Evolutionary conservation across 1,139 yeast species (phyloP), one percentile per base, ranked within the genome.

Genomic region (Lodderomyces oxycetoniae): DNA sequence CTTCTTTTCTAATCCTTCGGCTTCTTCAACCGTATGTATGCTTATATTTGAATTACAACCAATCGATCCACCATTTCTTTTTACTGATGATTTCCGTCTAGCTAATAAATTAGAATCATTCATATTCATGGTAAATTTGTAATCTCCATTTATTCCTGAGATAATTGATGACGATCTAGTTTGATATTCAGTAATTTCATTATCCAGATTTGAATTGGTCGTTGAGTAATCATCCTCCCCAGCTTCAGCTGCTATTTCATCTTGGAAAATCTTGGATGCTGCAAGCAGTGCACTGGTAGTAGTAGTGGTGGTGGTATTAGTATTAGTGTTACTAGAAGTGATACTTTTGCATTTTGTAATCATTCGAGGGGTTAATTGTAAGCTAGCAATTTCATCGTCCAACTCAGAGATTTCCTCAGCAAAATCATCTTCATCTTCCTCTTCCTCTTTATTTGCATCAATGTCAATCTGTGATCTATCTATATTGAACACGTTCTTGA

Each of bases 141-240:
- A 67, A 38, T 60, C 69, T 20, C 66, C 68, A 41, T 52, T 65
- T 20, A 54, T 53, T 14, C 68, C 68, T 10, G 64, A 58, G 12
- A 66, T 63, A 3, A 67, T 59, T 3, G 70, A 62, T n/a, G 68
- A 61, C 13, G 71, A 67, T 32, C 73, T 50, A 1, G 74, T 67
- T 38, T 61, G 70, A 38, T 56, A 57, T 28, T 48, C 53, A 3
- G 35, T 17, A 24, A 43, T 48, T 15, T 50, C 53, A 25, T 28
- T 31, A 16, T 42, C 44, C n/a, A 28, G 29, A 31, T 31, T 31
- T 7, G 43, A 39, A 28, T 39, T 40, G 8, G 43, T 38, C 3
- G 41, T 33, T 7, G 43, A 38, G 20, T 49, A 50, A 30, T 49
- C 54, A 13, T 47, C 48, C 28, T 49, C 54, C 27, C 42, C 47